Evolutionary conservation across 176 grass and related monocot genomes (phyloP).

Genomic region (Zoysia pacifica): DNA sequence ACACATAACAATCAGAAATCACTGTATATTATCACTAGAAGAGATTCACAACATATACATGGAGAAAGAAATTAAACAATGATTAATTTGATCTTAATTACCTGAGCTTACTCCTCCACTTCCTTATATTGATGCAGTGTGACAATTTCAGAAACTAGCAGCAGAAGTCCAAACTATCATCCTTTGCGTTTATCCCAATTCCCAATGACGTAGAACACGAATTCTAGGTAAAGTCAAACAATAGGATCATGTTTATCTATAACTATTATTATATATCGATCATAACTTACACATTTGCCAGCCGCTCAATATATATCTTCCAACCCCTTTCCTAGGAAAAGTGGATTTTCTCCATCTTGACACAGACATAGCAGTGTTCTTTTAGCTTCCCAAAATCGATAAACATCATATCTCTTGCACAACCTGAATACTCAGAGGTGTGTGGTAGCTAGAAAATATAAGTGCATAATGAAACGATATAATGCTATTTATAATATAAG

Average conservation of each 20-base stretch:
- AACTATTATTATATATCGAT: too few species aligned
- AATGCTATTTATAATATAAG: neutral
- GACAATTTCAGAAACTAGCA: neutral
- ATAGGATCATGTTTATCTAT: too few species aligned
- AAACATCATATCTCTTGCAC: neutral
- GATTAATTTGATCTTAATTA: neutral
- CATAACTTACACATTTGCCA: too few species aligned
- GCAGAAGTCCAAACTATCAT: neutral
- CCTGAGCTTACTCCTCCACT: neutral
- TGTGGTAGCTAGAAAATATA: neutral
- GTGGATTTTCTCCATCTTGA: neutral
- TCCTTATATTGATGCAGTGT: too few species aligned
- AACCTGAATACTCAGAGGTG: too few species aligned
- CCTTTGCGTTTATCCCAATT: too few species aligned
- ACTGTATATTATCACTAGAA: neutral
- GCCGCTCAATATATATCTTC: too few species aligned
- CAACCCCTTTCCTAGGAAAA: too few species aligned
- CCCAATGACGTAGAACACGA: too few species aligned
- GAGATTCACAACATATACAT: too few species aligned
- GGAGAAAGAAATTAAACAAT: neutral
- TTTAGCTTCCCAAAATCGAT: neutral
- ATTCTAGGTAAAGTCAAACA: too few species aligned
- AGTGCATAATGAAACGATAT: neutral
- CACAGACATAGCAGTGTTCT: too few species aligned
- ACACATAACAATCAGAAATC: neutral